Evolutionary conservation across 2,329 filamentous ascomycete genomes (phyloP).

Genomic region (Ceratocystiopsis sp.): DNA sequence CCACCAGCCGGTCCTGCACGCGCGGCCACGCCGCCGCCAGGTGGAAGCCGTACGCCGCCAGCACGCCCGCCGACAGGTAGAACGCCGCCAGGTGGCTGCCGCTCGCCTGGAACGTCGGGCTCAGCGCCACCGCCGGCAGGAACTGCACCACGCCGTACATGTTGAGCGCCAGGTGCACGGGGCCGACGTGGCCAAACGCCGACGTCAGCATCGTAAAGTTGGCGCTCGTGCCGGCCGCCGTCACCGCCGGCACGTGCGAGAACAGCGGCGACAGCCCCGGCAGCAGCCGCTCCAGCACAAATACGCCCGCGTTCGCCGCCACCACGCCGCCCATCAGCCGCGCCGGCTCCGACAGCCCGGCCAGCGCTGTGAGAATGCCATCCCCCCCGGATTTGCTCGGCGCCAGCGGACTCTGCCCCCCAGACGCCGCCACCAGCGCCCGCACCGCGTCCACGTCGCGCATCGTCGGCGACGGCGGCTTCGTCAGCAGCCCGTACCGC

Average conservation of each 20-base stretch:
- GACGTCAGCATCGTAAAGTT: conserved; percentile 15
- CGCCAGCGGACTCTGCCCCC: background rate
- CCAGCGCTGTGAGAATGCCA: background rate
- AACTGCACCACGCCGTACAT: conserved; percentile 14
- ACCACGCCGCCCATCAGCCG: conserved; percentile 8
- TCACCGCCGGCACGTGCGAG: conserved; percentile 8
- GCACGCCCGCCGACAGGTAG: conserved; percentile 11
- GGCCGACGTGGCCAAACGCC: conserved; percentile 14
- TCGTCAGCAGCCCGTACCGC: background rate
- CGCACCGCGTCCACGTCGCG: conserved; percentile 1
- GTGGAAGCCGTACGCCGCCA: conserved; percentile 10
- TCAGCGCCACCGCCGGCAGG: conserved; percentile 10
- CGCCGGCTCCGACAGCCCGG: conserved; percentile 6
- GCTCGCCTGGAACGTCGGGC: conserved; percentile 8
- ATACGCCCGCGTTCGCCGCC: conserved; percentile 8
- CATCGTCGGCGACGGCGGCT: background rate
- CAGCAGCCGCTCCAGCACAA: conserved; percentile 6
- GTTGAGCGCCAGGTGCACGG: conserved; percentile 14
- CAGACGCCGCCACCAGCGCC: background rate
- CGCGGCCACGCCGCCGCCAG: conserved; percentile 9
- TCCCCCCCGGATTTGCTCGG: too few relatives aligned
- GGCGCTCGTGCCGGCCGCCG: background rate
- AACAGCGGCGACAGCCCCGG: conserved; percentile 7
- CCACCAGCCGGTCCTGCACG: conserved; percentile 4
- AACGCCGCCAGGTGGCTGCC: conserved; percentile 13